These are phyloP conservation scores for Gentiana macrophylla DNA, from an alignment of 257 asterid species.

Conservation along the genomic window DNA sequence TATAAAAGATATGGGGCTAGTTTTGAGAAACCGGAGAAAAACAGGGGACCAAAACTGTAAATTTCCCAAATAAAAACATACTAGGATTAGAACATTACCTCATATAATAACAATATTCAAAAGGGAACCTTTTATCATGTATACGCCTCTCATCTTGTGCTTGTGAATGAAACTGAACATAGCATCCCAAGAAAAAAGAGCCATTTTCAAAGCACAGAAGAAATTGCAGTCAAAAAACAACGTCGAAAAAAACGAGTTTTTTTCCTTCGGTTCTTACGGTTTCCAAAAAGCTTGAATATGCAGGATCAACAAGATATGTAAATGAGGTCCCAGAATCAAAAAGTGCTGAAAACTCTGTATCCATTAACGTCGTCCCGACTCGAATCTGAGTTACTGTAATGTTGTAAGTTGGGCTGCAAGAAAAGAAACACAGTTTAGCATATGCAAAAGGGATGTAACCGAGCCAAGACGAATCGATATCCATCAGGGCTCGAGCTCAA, in stretches of 20 bases:
- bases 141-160: constrained; percentile 37
- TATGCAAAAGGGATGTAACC: background rate
- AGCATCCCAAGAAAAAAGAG: constrained; percentile 7
- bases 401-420: constrained; percentile 61
- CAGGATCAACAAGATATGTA: constrained; percentile 64
- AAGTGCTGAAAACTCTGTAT: constrained; percentile 53
- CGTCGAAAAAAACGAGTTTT: background rate
- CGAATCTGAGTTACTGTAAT: constrained; percentile 52
- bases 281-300: constrained; percentile 43
- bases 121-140: constrained; percentile 68
- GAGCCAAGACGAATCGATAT: no score
- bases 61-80: constrained; percentile 5
- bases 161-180: constrained; percentile 53
- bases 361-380: constrained; percentile 44
- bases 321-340: constrained; percentile 89
- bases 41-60: no score
- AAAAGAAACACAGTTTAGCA: constrained; percentile 7
- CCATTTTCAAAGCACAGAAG: constrained; percentile 3
- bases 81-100: constrained; percentile 32
- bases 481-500: no score
- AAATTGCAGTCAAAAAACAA: background rate
- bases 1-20: no score
- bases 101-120: constrained; percentile 68
- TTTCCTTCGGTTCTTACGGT: constrained; percentile 37
- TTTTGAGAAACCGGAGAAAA: no score